Evolutionary conservation across 1,139 yeast genomes (phyloP).

Genomic region (Taiozyma sp.): DNA sequence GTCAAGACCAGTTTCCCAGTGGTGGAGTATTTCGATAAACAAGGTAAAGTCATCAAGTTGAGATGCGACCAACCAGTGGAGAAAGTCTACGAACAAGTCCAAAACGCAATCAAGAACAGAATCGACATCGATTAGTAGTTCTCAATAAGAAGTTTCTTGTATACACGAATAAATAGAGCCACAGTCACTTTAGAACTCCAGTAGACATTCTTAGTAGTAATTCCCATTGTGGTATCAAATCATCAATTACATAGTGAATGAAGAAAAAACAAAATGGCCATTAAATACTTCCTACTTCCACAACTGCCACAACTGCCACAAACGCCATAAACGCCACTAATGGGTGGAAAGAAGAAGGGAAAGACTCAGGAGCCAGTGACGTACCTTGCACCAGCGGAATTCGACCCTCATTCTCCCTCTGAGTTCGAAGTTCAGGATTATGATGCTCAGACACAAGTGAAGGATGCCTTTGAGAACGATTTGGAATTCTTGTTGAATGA

Average conservation of each 20-base stretch:
- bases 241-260: no score
- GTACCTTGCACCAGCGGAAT: not conserved
- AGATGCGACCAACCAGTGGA: constrained; percentile 80
- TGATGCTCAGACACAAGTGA: constrained; percentile 14
- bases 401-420: constrained; percentile 1
- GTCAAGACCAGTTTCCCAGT: constrained; percentile 94
- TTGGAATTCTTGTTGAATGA: constrained; percentile 12
- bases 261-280: no score
- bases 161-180: not conserved
- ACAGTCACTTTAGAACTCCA: no score
- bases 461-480: constrained; percentile 17
- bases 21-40: constrained; percentile 73
- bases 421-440: constrained; percentile 3
- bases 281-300: no score
- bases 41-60: constrained; percentile 73
- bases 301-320: no score
- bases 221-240: no score
- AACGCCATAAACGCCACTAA: not conserved
- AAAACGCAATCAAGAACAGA: constrained; percentile 49
- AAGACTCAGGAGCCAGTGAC: no score
- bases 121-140: constrained; percentile 4
- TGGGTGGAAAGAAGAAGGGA: not conserved
- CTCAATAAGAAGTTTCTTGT: not conserved
- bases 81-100: constrained; percentile 68
- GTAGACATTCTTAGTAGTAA: no score